Percentiles rank a stretch among this genome's conserved stretches.
These are phyloP conservation scores for Mycena galericulata DNA, from an alignment of 768 basidiomycete species.

Conservation along the genomic window DNA sequence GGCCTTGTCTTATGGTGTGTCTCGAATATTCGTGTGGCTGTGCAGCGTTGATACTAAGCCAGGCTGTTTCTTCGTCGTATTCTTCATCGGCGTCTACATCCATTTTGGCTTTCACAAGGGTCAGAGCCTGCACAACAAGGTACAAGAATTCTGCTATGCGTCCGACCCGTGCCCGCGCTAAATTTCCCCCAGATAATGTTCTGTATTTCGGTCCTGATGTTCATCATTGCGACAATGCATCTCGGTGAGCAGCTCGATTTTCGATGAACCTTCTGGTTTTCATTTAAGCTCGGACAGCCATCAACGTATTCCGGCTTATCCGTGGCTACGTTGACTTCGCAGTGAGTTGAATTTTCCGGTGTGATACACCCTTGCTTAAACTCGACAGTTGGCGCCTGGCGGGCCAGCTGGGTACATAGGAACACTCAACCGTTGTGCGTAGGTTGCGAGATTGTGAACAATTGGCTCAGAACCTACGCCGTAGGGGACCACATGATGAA, in stretches of 20 bases:
- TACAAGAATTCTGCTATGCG: too few species aligned
- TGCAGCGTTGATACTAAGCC: too few species aligned
- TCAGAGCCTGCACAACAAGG: too few species aligned
- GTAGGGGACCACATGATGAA: constrained; percentile 33
- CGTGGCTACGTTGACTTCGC: constrained; percentile 29
- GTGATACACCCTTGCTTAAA: too few species aligned
- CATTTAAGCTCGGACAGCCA: neutral
- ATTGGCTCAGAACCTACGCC: neutral
- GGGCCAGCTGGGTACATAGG: constrained; percentile 30
- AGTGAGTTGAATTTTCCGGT: too few species aligned
- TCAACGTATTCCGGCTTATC: constrained; percentile 27
- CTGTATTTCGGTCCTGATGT: neutral
- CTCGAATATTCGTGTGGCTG: too few species aligned
- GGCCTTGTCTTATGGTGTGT: neutral
- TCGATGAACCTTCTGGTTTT: neutral
- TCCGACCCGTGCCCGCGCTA: too few species aligned
- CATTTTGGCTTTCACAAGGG: too few species aligned
- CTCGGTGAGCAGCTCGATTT: neutral
- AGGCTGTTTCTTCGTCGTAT: too few species aligned
- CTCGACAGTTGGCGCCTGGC: too few species aligned
- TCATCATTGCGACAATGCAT: neutral
- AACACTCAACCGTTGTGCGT: constrained; percentile 21
- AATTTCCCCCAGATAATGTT: neutral
- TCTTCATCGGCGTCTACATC: too few species aligned
- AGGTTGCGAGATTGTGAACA: too few species aligned